Evolutionary conservation across 345 rosid species (phyloP).

Genomic region (Salix caprea): DNA sequence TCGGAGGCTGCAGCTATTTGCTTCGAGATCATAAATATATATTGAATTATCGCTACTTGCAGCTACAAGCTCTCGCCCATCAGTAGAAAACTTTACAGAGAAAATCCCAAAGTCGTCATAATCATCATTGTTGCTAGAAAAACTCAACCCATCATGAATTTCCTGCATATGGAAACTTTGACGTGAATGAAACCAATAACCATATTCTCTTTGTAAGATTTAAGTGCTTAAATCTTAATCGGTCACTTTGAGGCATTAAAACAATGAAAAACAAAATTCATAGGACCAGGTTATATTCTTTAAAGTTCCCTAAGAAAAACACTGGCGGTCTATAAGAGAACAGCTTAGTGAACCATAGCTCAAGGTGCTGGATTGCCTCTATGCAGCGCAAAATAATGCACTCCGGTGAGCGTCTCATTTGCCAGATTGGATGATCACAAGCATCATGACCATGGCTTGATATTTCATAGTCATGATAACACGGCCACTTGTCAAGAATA

Average conservation of each 20-base stretch:
- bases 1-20: conserved; percentile 41
- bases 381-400: background rate
- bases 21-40: conserved; percentile 57
- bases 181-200: background rate
- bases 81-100: conserved; percentile 64
- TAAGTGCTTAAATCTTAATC: background rate
- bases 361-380: background rate
- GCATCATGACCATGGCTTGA: background rate
- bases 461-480: background rate
- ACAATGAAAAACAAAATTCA: background rate
- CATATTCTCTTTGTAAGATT: background rate
- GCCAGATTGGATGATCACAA: background rate
- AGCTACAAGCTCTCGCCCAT: conserved; percentile 69
- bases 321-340: background rate
- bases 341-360: background rate
- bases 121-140: conserved; percentile 32
- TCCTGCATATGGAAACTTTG: conserved; percentile 37
- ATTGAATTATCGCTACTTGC: conserved; percentile 41
- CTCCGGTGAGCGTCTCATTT: background rate
- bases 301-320: background rate
- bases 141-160: conserved; percentile 56
- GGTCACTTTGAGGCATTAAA: background rate
- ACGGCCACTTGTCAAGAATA: background rate
- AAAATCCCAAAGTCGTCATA: conserved; percentile 38
- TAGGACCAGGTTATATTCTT: background rate